Evolutionary conservation across 1,284 basidiomycete genomes (phyloP).

Genomic region (Malassezia psittaci): DNA sequence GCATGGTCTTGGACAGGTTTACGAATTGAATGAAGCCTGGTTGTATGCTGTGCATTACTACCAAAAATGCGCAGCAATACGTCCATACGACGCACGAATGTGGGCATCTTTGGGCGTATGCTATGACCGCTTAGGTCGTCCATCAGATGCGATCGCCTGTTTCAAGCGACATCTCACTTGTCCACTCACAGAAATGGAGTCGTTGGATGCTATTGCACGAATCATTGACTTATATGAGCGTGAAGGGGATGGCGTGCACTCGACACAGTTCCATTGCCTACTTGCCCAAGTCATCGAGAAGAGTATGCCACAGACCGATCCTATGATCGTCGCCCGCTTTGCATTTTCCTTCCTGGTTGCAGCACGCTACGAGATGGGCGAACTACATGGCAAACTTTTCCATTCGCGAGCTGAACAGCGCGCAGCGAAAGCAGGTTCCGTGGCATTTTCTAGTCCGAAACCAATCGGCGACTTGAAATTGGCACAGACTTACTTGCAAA

Average conservation of each 20-base stretch:
- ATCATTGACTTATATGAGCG: slow-evolving; percentile 42
- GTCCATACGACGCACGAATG: slow-evolving; percentile 89
- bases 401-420: slow-evolving; percentile 13
- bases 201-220: slow-evolving; percentile 28
- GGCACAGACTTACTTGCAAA: slow-evolving; percentile 40
- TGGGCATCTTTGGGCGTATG: slow-evolving; percentile 91
- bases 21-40: slow-evolving; percentile 90
- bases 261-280: slow-evolving; percentile 38
- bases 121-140: slow-evolving; percentile 68
- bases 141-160: slow-evolving; percentile 35
- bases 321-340: slow-evolving; percentile 29
- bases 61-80: slow-evolving; percentile 79
- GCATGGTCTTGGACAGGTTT: slow-evolving; percentile 96
- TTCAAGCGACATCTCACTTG: slow-evolving; percentile 44
- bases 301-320: slow-evolving; percentile 22
- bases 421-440: neutral
- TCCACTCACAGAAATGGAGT: slow-evolving; percentile 35
- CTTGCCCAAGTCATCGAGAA: slow-evolving; percentile 39
- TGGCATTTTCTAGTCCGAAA: neutral
- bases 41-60: slow-evolving; percentile 94
- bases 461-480: slow-evolving; percentile 30
- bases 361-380: slow-evolving; percentile 44
- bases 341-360: slow-evolving; percentile 38
- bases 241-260: slow-evolving; percentile 23
- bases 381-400: slow-evolving; percentile 23